Base-by-base conservation (phyloP, 1,139 yeast species). In the Sugiyamaella paludigena region DNA sequence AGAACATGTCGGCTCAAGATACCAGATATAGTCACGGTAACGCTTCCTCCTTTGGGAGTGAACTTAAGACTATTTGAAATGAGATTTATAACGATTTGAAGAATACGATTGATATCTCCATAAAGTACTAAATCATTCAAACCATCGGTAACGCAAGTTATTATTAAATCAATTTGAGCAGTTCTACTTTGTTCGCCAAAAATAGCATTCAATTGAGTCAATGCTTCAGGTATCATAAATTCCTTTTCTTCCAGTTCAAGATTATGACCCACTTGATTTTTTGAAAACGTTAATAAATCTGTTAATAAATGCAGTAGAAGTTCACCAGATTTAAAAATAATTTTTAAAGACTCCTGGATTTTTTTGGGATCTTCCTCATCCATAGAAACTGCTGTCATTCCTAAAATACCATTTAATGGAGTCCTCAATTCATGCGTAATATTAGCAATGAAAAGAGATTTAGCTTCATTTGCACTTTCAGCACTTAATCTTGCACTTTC, bases 371-470 rank as follows among this genome's bases (percentile, higher is more conserved):
- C 92, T 13, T 75, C 73, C 64, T 87, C 96, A 31, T 86, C 92
- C 88, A 87, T 84, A 6, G 96, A 92, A 51, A 89, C 86, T 2
- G 95, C 84, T 0, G 96, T 86, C 95, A 89, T 87, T 52, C 97
- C 97, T 48, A 89, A 71, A 35, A 89, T 89, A 66, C 97, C 97
- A 68, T 89, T 89, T 56, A 89, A 71, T 1, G 97, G 97, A 0
- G 97, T 89, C 60, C 96, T 76, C 62, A 89, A 75, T 68, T 89
- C 97, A 64, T 89, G 97, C 0, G 96, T 87, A 32, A 89, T 89
- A 64, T 89, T 89, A 4, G 97, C 97, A 62, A 89, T 88, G 65
- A 89, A 89, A 5, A 88, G 88, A 0, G 96, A 87, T 61, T 89
- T 89, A 7, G 96, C 95, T 62, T 88, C 96, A 67, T 87, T 88